Evolutionary conservation across 331 rosid genomes (phyloP).

Genomic region (Acacia pycnantha): DNA sequence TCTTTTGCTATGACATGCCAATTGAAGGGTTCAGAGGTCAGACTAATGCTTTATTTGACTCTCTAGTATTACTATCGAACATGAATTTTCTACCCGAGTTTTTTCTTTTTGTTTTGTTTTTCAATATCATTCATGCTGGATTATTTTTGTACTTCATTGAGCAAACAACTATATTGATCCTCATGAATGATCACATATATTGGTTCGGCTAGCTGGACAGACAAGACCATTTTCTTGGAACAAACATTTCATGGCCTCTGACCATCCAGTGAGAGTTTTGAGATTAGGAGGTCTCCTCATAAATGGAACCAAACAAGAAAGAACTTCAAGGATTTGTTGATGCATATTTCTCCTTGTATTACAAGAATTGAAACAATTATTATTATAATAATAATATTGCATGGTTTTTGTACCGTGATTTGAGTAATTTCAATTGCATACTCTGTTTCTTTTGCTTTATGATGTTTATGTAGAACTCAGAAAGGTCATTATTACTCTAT

Average conservation of each 20-base stretch:
- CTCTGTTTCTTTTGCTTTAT: neutral
- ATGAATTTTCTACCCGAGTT: neutral
- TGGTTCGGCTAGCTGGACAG: neutral
- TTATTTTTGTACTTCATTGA: slow-evolving; percentile 6
- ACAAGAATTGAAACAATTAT: neutral
- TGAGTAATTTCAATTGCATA: neutral
- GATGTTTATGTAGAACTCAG: neutral
- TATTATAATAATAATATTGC: neutral
- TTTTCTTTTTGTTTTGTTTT: neutral
- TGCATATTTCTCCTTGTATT: neutral
- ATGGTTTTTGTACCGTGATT: neutral
- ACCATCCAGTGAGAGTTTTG: slow-evolving; percentile 1
- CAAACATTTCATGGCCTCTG: slow-evolving; percentile 10
- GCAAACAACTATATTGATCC: no score
- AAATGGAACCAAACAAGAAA: slow-evolving; percentile 5
- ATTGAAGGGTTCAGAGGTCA: neutral
- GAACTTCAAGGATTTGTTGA: neutral
- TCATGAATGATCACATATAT: no score
- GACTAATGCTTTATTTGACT: neutral
- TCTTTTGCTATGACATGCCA: neutral
- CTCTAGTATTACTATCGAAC: neutral
- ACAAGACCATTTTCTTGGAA: slow-evolving; percentile 2
- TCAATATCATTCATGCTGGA: neutral
- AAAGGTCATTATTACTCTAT: neutral
- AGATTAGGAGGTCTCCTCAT: neutral